A percentile compares a stretch with the other conserved stretches of the same genome.
Conservation (phyloP, 2,329 filamentous ascomycete species). For the Fusarium stilboides region DNA sequence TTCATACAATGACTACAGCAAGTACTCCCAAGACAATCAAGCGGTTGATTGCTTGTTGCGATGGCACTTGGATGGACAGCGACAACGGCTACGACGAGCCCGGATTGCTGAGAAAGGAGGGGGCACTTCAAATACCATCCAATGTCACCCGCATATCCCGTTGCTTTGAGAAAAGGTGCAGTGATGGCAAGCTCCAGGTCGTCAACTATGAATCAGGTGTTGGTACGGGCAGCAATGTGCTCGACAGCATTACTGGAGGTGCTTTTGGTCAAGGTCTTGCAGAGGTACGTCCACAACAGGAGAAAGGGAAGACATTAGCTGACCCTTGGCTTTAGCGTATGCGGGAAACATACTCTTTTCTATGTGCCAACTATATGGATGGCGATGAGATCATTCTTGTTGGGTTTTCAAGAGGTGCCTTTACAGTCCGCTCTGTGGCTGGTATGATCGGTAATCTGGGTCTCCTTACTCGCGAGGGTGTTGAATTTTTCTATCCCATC, state of each 20-base stretch:
- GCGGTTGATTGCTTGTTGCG: conserved; percentile 67
- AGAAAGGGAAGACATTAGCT: conserved; percentile 2
- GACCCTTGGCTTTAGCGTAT: conserved; percentile 59
- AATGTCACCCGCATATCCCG: conserved; percentile 74
- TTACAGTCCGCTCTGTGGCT: conserved; percentile 70
- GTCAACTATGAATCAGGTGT: conserved; percentile 75
- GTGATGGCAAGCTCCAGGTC: conserved; percentile 69
- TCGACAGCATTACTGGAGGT: conserved; percentile 68
- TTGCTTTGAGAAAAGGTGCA: conserved; percentile 66
- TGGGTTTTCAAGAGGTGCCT: conserved; percentile 72
- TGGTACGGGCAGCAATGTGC: conserved; percentile 65
- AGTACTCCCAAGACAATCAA: conserved; percentile 52
- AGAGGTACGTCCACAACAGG: conserved; percentile 57
- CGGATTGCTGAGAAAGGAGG: conserved; percentile 54
- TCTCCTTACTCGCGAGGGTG: conserved; percentile 66
- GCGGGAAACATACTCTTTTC: conserved; percentile 73
- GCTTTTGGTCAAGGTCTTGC: conserved; percentile 69
- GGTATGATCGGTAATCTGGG: conserved; percentile 68
- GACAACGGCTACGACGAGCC: conserved; percentile 64
- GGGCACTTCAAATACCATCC: conserved; percentile 67
- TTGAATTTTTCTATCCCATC: conserved; percentile 69
- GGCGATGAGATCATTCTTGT: conserved; percentile 71
- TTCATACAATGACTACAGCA: conserved; percentile 13
- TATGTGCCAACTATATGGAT: conserved; percentile 73
- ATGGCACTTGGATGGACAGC: conserved; percentile 70